phyloP scores from a whole-genome alignment of 2,329 filamentous ascomycete genomes.

The Bretziella fagacearum region DNA sequence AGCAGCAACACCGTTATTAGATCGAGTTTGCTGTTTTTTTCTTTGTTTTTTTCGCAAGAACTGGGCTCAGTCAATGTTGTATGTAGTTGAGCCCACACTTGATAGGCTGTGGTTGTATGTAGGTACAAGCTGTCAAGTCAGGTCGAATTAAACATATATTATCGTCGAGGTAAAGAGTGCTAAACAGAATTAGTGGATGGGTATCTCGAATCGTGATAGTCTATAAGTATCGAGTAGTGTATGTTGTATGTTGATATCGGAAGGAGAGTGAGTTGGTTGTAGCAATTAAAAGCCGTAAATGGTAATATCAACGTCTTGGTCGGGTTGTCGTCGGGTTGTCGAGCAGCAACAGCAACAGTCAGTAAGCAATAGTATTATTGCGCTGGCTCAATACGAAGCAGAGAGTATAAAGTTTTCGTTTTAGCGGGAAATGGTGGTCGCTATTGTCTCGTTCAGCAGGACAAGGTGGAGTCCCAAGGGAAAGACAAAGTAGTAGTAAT shows the following conservation, averaged over 20 bases:
- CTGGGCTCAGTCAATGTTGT: not conserved
- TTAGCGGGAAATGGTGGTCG: not conserved
- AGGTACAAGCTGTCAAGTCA: not conserved
- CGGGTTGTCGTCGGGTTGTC: not conserved
- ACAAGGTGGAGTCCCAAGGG: not conserved
- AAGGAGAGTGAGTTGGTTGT: not conserved
- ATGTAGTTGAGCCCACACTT: not conserved
- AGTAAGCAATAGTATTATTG: not conserved
- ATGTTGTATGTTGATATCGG: not conserved
- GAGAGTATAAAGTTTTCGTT: too few relatives aligned
- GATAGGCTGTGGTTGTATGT: not conserved
- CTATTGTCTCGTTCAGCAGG: not conserved
- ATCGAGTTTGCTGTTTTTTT: not conserved
- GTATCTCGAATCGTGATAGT: not conserved
- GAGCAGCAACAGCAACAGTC: not conserved
- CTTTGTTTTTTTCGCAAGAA: not conserved
- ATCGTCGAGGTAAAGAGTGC: not conserved
- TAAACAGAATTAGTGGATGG: not conserved
- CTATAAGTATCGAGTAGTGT: conserved; percentile 3
- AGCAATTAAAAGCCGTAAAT: not conserved
- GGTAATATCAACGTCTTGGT: not conserved
- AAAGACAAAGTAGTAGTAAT: not conserved
- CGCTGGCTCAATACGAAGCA: too few relatives aligned
- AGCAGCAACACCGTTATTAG: not conserved
- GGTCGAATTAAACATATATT: not conserved